phyloP scores from a whole-genome alignment of 768 basidiomycete species.

The Lactarius sanguifluus region DNA sequence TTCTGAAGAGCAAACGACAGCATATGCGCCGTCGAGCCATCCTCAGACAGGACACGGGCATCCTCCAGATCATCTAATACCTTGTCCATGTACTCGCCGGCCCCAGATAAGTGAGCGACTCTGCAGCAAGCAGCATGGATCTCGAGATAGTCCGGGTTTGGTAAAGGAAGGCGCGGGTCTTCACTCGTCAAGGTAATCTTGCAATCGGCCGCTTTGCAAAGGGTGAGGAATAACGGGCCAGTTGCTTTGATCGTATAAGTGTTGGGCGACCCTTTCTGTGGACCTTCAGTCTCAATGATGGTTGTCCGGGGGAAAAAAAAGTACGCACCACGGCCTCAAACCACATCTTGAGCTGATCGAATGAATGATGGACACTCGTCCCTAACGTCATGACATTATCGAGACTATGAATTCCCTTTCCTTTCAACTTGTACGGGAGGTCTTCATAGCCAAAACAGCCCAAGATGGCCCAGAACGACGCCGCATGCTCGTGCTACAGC shows the following conservation, averaged over 20 bases:
- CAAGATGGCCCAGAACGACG: background rate
- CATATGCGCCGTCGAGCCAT: background rate
- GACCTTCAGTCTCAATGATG: background rate
- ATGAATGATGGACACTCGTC: accelerated
- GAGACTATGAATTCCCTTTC: background rate
- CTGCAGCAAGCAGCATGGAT: background rate
- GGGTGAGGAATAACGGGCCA: accelerated
- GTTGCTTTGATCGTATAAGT: background rate
- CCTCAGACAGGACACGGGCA: background rate
- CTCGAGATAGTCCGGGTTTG: background rate
- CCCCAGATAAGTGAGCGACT: background rate
- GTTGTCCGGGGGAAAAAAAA: background rate
- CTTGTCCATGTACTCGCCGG: background rate
- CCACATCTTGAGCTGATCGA: background rate
- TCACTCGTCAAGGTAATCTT: background rate
- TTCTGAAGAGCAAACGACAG: background rate
- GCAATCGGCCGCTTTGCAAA: background rate
- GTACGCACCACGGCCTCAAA: background rate
- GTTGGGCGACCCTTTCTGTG: background rate
- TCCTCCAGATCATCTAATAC: background rate
- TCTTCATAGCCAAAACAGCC: background rate
- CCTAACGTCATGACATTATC: background rate
- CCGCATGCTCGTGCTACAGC: background rate
- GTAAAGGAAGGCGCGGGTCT: background rate
- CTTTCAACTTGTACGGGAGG: background rate